Percentiles rank a stretch among this genome's conserved stretches.
Conservation (phyloP, 179 eudicot species). For the Beta macrorhiza region DNA sequence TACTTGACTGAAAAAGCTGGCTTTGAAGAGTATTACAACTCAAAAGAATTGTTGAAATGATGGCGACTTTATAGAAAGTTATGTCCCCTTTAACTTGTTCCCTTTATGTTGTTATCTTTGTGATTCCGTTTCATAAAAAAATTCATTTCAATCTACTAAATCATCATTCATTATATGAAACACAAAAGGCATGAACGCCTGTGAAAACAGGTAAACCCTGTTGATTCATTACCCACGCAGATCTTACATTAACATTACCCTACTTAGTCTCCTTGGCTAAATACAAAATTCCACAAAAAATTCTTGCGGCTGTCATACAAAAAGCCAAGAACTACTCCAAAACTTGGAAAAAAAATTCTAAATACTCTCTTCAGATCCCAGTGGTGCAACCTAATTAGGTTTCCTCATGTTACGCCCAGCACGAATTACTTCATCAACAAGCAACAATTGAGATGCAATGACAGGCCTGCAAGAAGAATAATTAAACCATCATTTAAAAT, state of each 20-base stretch:
- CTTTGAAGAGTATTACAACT: too few species aligned
- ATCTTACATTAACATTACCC: slow-evolving; percentile 4
- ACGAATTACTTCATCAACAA: slow-evolving; percentile 93
- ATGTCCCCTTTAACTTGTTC: too few species aligned
- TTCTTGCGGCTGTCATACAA: slow-evolving; percentile 17
- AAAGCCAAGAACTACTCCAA: background rate
- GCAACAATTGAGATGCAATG: slow-evolving; percentile 76
- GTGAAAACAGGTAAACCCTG: background rate
- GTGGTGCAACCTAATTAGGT: slow-evolving; percentile 43
- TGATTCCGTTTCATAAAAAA: background rate
- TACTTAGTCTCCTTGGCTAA: slow-evolving; percentile 5
- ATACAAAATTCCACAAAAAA: slow-evolving; percentile 13
- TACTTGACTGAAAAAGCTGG: too few species aligned
- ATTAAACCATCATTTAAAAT: background rate
- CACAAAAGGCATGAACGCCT: background rate
- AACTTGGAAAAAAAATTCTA: background rate
- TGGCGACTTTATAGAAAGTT: too few species aligned
- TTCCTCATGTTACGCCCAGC: slow-evolving; percentile 96
- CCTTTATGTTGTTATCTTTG: background rate
- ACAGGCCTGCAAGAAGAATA: slow-evolving; percentile 60
- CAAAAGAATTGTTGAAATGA: too few species aligned
- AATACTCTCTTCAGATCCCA: slow-evolving; percentile 1
- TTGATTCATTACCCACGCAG: background rate
- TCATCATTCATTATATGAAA: background rate
- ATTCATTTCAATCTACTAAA: background rate